phyloP scores from a whole-genome alignment of 805 yeast species.

The Candida ponderosae region DNA sequence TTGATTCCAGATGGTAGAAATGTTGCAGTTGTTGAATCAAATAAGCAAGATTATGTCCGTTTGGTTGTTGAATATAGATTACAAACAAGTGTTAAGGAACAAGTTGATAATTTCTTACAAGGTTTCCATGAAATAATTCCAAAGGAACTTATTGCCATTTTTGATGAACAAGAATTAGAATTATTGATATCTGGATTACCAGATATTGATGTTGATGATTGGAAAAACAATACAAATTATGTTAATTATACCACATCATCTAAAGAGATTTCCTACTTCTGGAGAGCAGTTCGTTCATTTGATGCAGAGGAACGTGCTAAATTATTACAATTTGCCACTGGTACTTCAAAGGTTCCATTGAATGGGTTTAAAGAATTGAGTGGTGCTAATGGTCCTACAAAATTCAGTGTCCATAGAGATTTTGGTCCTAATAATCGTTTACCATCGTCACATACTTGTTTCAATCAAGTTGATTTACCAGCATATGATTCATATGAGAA shows the following conservation, averaged over 20 bases:
- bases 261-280: conserved; percentile 89
- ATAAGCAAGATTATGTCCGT: conserved; percentile 83
- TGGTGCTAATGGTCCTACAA: conserved; percentile 80
- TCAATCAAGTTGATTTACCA: conserved; percentile 90
- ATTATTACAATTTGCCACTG: conserved; percentile 90
- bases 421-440: conserved; percentile 79
- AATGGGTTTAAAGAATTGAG: conserved; percentile 87
- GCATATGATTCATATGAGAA: conserved; percentile 87
- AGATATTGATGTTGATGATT: conserved; percentile 90
- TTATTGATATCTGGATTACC: conserved; percentile 90
- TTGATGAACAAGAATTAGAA: conserved; percentile 94
- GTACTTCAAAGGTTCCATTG: conserved; percentile 92
- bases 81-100: conserved; percentile 76
- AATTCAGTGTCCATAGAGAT: conserved; percentile 84
- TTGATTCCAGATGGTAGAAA: conserved; percentile 76
- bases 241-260: conserved; percentile 77
- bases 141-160: conserved; percentile 71
- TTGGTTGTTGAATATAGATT: conserved; percentile 82
- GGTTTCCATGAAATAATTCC: conserved; percentile 93
- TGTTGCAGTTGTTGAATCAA: conserved; percentile 81
- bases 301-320: conserved; percentile 93
- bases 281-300: conserved; percentile 95
- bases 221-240: conserved; percentile 82
- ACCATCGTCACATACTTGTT: conserved; percentile 96
- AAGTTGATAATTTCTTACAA: conserved; percentile 72